Percentiles rank a stretch among this genome's conserved stretches.
Evolutionary conservation across 768 basidiomycete species (phyloP).

Genomic region (Lactarius hengduanensis): DNA sequence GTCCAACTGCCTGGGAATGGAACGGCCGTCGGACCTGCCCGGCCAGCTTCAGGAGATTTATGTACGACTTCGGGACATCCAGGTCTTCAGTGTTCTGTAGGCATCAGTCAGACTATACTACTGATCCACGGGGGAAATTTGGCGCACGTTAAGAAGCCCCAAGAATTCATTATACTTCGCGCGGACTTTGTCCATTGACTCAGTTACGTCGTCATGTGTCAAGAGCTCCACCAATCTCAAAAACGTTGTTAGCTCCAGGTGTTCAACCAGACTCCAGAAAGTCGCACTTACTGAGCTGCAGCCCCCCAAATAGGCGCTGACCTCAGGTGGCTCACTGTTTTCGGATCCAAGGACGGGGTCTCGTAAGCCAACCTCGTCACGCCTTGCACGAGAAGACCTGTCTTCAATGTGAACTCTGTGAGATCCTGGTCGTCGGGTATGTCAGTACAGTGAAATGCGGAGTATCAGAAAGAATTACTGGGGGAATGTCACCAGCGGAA

Average conservation of each 20-base stretch:
- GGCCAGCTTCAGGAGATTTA: slow-evolving; percentile 22
- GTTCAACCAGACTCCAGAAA: not conserved
- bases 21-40: slow-evolving; percentile 23
- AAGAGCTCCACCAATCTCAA: slow-evolving; percentile 14
- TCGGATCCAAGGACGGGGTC: not conserved
- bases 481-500: not conserved
- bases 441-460: not conserved
- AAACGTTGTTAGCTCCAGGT: not conserved
- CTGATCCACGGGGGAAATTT: not conserved
- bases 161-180: slow-evolving; percentile 17
- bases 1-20: slow-evolving; percentile 21
- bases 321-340: slow-evolving; percentile 17
- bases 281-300: slow-evolving; percentile 14
- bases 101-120: slow-evolving; percentile 13
- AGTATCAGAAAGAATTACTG: not conserved
- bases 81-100: slow-evolving; percentile 17
- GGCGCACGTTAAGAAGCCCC: slow-evolving; percentile 15
- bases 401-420: slow-evolving; percentile 8
- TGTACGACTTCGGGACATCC: slow-evolving; percentile 16
- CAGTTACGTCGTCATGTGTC: slow-evolving; percentile 6
- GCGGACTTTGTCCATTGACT: slow-evolving; percentile 6
- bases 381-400: slow-evolving; percentile 22
- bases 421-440: not conserved
- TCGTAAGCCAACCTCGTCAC: slow-evolving; percentile 8
- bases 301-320: slow-evolving; percentile 18